Evolutionary conservation across 495 filamentous ascomycete genomes (phyloP), one percentile per base, ranked within the genome.

Genomic region (Glonium stellatum): DNA sequence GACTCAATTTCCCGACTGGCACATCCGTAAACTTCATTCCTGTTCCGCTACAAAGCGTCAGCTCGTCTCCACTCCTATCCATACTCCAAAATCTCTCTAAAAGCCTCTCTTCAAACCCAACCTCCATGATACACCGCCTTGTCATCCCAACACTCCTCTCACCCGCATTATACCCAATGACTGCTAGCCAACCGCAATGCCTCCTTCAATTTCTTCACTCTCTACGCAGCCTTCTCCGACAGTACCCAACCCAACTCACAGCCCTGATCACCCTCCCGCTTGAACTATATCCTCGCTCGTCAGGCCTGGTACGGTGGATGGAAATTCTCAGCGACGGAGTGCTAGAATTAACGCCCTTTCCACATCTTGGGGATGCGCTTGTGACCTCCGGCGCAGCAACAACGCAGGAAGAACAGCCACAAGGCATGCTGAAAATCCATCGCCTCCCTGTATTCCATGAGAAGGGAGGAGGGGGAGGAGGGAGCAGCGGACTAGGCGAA

Each of bases 321-420:
- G 93, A 97, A 71, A 71, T 90, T 9, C 78, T 97, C 13, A 81
- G 78, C 66, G 92, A 97, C 65, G 89, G 91, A 13, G 89, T 96
- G 13, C 71, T 97, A 15, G 91, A 96, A 73, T 78, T 98, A 13
- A 84, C 89, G 35, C 91, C 93, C 0, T 88, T 98, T 61, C 87
- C 88, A 48, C 82, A 89, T 21, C 55, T 61, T 4, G 81, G 76
- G 13, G 77, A 83, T 2, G 79, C 82, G 42, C 75, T 84, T 12
- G 76, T 79, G 9, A 76, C 77, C 11, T 78, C 65, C 61, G 82
- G 72, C 60, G 82, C 75, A 51, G 77, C 70, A 6, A 80, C 77
- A 36, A 66, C 76, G 4, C 73, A 76, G 8, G 87, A 91, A 52
- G 90, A 96, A 54, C 82, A 84, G 37, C 85, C 89, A 3, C 92